These are phyloP conservation scores for Phoenix roebelenii DNA, from an alignment of 176 grass and related monocot genomes.

Conservation along the genomic window DNA sequence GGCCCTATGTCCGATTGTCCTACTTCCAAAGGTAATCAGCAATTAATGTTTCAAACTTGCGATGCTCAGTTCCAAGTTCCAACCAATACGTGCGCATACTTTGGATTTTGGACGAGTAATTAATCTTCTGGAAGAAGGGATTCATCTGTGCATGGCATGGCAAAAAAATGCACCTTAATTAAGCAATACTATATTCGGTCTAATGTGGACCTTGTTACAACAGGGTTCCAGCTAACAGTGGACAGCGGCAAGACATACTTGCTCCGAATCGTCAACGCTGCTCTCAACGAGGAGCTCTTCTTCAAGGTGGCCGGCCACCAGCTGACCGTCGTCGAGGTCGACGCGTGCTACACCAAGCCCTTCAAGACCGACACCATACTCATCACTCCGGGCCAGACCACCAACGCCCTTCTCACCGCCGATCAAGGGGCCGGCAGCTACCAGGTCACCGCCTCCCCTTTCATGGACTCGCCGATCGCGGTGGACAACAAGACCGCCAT, in stretches of 20 bases:
- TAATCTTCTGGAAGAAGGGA: too few relatives aligned
- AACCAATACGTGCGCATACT: too few relatives aligned
- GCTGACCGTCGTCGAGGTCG: constrained; percentile 19
- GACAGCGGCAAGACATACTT: constrained; percentile 5
- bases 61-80: too few relatives aligned
- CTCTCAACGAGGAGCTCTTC: constrained; percentile 19
- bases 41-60: too few relatives aligned
- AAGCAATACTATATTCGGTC: too few relatives aligned
- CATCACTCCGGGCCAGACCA: constrained; percentile 14
- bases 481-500: constrained; percentile 12
- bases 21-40: not conserved
- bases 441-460: constrained; percentile 12
- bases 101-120: too few relatives aligned
- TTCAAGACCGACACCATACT: constrained; percentile 15
- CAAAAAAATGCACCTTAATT: too few relatives aligned
- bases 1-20: not conserved
- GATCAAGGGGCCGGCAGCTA: constrained; percentile 5
- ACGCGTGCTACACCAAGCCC: constrained; percentile 13
- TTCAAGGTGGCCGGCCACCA: constrained; percentile 18
- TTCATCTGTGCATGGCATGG: too few relatives aligned
- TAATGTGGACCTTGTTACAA: too few relatives aligned
- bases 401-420: constrained; percentile 16
- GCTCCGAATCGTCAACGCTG: constrained; percentile 11
- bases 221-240: constrained; percentile 1
- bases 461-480: constrained; percentile 2